Evolutionary conservation across 495 filamentous ascomycete species (phyloP), one percentile per base, ranked within the genome.

Genomic region (Aspergillus biplanus): DNA sequence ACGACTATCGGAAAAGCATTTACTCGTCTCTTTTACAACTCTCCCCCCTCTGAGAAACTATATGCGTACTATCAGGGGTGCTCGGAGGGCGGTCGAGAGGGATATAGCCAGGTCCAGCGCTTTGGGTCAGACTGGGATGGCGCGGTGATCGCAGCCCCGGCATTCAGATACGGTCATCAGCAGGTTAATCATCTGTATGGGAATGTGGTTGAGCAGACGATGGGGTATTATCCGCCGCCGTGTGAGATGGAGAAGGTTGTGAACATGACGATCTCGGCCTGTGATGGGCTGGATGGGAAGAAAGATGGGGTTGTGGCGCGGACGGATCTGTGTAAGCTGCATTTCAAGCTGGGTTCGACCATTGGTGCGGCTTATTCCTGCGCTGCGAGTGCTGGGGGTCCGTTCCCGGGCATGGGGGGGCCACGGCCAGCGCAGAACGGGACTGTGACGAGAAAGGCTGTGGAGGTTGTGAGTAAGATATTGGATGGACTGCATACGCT

Each of bases 171-270:
- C 58, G 69, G 72, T 6, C 73, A 78, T 34, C 75, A 82, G 59
- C 82, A 83, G 68, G 72, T 62, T 49, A 78, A 73, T 65, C 46
- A 65, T 31, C 12, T 49, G 16, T 32, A 86, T 8, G 88, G 89
- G 9, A 89, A 85, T 16, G 89, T 92, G 70, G 89, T 92, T 78
- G 92, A 92, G 81, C 84, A 89, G 75, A 92, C 78, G 0, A 78
- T 92, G 4, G 89, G 91, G 73, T 92, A 92, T 68, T 88, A 91
- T 69, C 88, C 89, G 12, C 85, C 90, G 0, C 82, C 91, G 81
- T 92, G 5, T 82, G 90, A 92, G 72, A 82, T 92, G 13, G 89
- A 91, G 69, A 88, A 92, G 71, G 90, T 89, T 9, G 78, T 92
- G 55, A 84, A 84, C 48, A 86, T 86, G 6, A 89, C 88, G 4